phyloP scores from a whole-genome alignment of 352 stramenopile genomes.

The Phytopythium cucurbitacearum region DNA sequence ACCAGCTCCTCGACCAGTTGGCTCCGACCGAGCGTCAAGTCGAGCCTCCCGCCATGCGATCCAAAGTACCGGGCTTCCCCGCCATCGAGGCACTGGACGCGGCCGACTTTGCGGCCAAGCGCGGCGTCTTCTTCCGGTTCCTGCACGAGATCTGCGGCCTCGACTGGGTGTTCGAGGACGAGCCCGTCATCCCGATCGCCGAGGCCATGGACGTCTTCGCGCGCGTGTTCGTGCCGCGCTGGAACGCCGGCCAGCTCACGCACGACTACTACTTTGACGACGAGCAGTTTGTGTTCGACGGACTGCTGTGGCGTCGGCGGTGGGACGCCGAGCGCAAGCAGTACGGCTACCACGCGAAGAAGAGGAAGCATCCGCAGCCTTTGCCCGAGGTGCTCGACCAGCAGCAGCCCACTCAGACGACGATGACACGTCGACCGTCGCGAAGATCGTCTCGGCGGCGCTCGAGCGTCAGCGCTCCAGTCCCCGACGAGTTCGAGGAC shows the following conservation, averaged over 20 bases:
- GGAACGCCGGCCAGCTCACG: conserved; percentile 38
- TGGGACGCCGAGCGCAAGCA: conserved; percentile 25
- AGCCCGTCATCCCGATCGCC: conserved; percentile 27
- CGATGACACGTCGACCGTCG: background rate
- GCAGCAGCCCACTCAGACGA: background rate
- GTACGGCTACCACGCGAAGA: conserved; percentile 30
- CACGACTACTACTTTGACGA: conserved; percentile 63
- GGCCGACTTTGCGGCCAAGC: conserved; percentile 33
- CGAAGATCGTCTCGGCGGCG: background rate
- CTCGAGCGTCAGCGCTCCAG: background rate
- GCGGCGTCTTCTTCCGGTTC: conserved; percentile 45
- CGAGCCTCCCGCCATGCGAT: background rate
- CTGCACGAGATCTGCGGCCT: conserved; percentile 38
- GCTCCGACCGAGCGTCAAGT: background rate
- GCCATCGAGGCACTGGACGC: conserved; percentile 20
- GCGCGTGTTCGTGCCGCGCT: conserved; percentile 35
- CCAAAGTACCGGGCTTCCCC: conserved; percentile 30
- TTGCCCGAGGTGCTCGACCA: conserved; percentile 1
- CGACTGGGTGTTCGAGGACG: conserved; percentile 49
- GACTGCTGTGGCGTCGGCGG: conserved; percentile 23
- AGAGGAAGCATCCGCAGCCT: background rate
- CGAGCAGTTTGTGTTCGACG: conserved; percentile 36
- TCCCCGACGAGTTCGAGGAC: conserved; percentile 17
- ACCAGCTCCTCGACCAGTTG: conserved; percentile 1
- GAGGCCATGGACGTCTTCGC: conserved; percentile 41